Conservation (phyloP, 306 rosid species). For the Benincasa hispida region DNA sequence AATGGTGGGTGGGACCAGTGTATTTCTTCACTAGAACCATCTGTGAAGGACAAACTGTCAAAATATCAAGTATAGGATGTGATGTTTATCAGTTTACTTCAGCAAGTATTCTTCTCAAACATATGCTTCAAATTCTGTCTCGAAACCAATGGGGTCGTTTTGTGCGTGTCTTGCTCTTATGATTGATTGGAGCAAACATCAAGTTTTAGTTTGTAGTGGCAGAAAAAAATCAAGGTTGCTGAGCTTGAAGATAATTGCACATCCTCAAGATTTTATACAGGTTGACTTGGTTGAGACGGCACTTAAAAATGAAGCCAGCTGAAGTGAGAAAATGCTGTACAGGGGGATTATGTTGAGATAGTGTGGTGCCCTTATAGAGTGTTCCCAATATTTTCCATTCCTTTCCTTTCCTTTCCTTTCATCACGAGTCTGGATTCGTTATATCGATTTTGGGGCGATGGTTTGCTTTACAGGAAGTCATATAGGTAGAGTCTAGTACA, state of each 20-base stretch:
- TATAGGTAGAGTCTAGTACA: not conserved
- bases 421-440: not conserved
- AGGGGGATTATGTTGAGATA: constrained; percentile 32
- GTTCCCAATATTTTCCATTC: not conserved
- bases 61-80: constrained; percentile 61
- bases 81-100: not conserved
- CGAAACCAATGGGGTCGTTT: constrained; percentile 22
- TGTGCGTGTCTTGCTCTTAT: constrained; percentile 16
- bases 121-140: constrained; percentile 21
- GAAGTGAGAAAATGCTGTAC: constrained; percentile 41
- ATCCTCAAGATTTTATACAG: constrained; percentile 21
- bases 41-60: constrained; percentile 74
- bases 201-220: not conserved
- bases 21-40: constrained; percentile 86
- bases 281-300: constrained; percentile 18
- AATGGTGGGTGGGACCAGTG: constrained; percentile 99
- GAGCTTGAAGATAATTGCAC: constrained; percentile 29
- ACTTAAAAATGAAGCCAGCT: constrained; percentile 25
- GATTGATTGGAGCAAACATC: constrained; percentile 4
- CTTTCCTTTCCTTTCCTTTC: not conserved
- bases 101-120: constrained; percentile 1
- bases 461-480: not conserved
- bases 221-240: not conserved
- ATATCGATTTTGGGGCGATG: not conserved
- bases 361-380: constrained; percentile 1